Conservation (phyloP, 164 flowering plant species). For the Protea cynaroides region DNA sequence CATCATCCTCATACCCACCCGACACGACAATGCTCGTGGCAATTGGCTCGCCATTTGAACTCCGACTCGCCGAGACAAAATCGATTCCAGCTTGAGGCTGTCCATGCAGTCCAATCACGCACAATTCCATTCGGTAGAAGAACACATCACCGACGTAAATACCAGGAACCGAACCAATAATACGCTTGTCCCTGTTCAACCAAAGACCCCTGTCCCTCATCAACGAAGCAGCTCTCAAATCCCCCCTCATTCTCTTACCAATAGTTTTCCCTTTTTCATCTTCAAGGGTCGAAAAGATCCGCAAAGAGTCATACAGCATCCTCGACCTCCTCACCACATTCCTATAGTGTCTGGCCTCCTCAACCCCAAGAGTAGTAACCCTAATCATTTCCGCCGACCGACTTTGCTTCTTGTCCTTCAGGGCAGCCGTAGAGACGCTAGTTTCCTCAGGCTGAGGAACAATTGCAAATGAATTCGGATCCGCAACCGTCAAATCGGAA, state of each 20-base stretch:
- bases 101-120: slow-evolving; percentile 79
- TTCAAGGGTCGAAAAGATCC: slow-evolving; percentile 34
- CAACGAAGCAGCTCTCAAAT: slow-evolving; percentile 43
- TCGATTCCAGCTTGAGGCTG: slow-evolving; percentile 50
- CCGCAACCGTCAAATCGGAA: slow-evolving; percentile 17
- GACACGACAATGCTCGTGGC: slow-evolving; percentile 88
- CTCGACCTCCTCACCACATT: slow-evolving; percentile 53
- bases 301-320: slow-evolving; percentile 55
- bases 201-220: slow-evolving; percentile 57
- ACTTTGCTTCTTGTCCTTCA: background rate
- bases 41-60: slow-evolving; percentile 49
- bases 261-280: slow-evolving; percentile 25
- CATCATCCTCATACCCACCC: slow-evolving; percentile 90
- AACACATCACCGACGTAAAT: slow-evolving; percentile 69
- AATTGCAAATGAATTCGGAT: slow-evolving; percentile 37
- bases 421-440: slow-evolving; percentile 8
- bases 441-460: slow-evolving; percentile 27
- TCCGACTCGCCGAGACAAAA: slow-evolving; percentile 31
- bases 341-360: slow-evolving; percentile 49
- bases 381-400: slow-evolving; percentile 72
- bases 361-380: slow-evolving; percentile 36
- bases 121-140: slow-evolving; percentile 70
- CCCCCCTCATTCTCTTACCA: slow-evolving; percentile 35
- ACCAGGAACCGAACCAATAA: slow-evolving; percentile 81
- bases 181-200: slow-evolving; percentile 70